Conservation (phyloP, 2,329 filamentous ascomycete genomes). For the Pseudogymnoascus sp. region DNA sequence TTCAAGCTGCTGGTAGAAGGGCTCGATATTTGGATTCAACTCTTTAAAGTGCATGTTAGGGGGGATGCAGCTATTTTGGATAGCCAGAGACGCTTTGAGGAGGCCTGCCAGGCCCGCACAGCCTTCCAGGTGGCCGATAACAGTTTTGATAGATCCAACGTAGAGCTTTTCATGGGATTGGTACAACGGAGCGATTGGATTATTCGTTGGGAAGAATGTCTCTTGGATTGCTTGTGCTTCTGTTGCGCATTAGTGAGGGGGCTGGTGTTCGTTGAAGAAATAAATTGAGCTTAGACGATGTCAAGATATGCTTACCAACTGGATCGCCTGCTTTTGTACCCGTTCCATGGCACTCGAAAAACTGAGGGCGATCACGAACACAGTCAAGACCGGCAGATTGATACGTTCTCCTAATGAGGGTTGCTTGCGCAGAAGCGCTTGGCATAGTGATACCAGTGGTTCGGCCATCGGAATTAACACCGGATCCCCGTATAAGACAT, state of each 20-base stretch:
- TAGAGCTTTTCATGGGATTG: background rate
- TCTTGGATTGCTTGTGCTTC: constrained; percentile 10
- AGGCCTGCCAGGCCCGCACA: constrained; percentile 20
- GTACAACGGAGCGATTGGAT: too few relatives aligned
- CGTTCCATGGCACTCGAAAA: constrained; percentile 37
- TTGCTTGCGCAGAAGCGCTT: constrained; percentile 29
- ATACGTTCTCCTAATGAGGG: constrained; percentile 20
- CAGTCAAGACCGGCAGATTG: constrained; percentile 24
- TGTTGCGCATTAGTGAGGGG: too few relatives aligned
- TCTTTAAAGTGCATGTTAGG: constrained; percentile 11
- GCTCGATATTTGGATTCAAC: constrained; percentile 20
- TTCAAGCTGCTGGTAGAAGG: constrained; percentile 27
- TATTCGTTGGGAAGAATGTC: background rate
- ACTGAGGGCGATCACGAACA: constrained; percentile 36
- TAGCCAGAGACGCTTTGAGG: constrained; percentile 23
- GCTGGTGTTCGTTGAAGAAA: too few relatives aligned
- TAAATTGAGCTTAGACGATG: too few relatives aligned
- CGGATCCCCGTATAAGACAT: constrained; percentile 35
- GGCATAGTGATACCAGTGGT: constrained; percentile 38
- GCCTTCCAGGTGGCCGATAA: constrained; percentile 23
- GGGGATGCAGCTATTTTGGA: constrained; percentile 25
- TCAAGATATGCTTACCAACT: background rate
- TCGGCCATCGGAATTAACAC: constrained; percentile 37
- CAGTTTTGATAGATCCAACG: constrained; percentile 21
- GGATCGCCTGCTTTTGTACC: constrained; percentile 15